Conservation (phyloP, 768 basidiomycete species). For the Rhodotorula babjevae region DNA sequence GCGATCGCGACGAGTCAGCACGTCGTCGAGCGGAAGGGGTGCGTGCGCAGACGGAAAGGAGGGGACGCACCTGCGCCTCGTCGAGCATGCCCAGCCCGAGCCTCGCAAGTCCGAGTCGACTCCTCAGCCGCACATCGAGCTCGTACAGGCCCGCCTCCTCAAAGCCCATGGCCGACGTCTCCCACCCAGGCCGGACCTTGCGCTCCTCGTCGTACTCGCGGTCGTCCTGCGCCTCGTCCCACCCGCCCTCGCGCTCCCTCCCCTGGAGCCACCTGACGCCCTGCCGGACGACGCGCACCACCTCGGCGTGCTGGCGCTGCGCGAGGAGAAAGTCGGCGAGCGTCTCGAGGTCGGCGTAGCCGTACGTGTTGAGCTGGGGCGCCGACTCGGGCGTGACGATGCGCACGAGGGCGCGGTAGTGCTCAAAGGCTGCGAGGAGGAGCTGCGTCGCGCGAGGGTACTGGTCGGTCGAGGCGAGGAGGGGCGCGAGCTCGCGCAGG, state of each 20-base stretch:
- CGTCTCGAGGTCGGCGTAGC: constrained; percentile 61
- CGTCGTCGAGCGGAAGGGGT: no score
- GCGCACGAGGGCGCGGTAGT: constrained; percentile 58
- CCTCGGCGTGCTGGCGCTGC: constrained; percentile 62
- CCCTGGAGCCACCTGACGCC: constrained; percentile 93
- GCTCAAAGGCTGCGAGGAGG: constrained; percentile 68
- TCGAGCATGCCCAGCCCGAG: constrained; percentile 71
- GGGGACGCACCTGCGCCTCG: constrained; percentile 66
- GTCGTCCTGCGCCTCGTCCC: constrained; percentile 80
- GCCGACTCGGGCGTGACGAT: constrained; percentile 45
- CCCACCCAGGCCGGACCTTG: constrained; percentile 48
- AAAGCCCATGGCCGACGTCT: constrained; percentile 48
- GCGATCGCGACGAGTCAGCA: neutral
- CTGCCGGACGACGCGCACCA: constrained; percentile 62
- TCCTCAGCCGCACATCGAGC: constrained; percentile 71
- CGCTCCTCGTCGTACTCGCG: constrained; percentile 65
- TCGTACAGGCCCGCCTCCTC: constrained; percentile 48
- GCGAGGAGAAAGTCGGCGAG: constrained; percentile 79
- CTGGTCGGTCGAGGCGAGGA: constrained; percentile 70
- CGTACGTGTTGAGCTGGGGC: constrained; percentile 54
- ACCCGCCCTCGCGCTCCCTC: constrained; percentile 63
- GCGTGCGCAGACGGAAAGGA: neutral
- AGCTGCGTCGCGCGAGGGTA: constrained; percentile 61
- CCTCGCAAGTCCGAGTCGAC: constrained; percentile 75
- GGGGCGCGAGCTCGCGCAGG: constrained; percentile 68